phyloP scores from a whole-genome alignment of 1,284 basidiomycete species.

The Cutaneotrichosporon sp. region DNA sequence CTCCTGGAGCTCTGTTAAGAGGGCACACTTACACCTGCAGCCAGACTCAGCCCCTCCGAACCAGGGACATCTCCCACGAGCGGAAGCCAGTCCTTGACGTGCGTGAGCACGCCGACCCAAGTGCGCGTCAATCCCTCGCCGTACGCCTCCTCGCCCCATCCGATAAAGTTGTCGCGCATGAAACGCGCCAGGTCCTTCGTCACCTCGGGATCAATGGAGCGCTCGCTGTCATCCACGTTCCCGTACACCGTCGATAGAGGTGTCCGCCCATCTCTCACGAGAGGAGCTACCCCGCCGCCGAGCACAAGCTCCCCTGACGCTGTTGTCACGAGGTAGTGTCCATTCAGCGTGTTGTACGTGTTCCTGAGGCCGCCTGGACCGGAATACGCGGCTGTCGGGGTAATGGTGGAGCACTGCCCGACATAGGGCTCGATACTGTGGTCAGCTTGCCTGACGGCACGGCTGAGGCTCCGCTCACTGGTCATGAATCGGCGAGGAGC shows the following conservation, averaged over 20 bases:
- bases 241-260: conserved; percentile 11
- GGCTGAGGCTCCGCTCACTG: background rate
- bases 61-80: conserved; percentile 29
- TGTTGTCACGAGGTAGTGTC: conserved; percentile 24
- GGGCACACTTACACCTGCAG: conserved; percentile 11
- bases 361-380: conserved; percentile 14
- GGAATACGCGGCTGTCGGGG: conserved; percentile 25
- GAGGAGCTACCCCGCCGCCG: conserved; percentile 14
- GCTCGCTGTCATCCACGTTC: conserved; percentile 20
- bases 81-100: conserved; percentile 25
- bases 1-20: too few relatives aligned
- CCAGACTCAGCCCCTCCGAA: conserved; percentile 20
- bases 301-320: conserved; percentile 17
- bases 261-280: conserved; percentile 11
- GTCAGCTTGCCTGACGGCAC: background rate
- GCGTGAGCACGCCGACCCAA: conserved; percentile 27
- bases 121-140: conserved; percentile 27
- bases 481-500: conserved; percentile 2
- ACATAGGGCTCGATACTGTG: conserved; percentile 21
- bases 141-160: conserved; percentile 22
- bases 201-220: conserved; percentile 6
- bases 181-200: conserved; percentile 18
- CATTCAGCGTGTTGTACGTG: conserved; percentile 25
- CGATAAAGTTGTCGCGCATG: conserved; percentile 17
- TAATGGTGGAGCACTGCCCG: conserved; percentile 27